Base-by-base conservation (phyloP, 78 protist species). In the Speleostelium caveatum region DNA sequence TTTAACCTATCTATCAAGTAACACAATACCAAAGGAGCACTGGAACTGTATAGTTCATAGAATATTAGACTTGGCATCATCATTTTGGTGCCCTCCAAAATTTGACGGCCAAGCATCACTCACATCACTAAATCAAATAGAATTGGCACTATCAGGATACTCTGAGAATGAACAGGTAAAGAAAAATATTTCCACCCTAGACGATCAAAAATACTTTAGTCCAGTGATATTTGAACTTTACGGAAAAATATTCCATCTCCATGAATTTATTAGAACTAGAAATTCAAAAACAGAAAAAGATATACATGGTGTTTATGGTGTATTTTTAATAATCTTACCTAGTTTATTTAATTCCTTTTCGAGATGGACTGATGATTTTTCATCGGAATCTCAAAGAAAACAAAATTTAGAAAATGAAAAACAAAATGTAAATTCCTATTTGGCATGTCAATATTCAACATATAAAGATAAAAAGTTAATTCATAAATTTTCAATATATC, bases 31-130 rank as follows among this genome's bases (percentile, higher is more conserved):
- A 65, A 80, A 80, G 33, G 89, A 80, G 16, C 89, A 66, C 16
- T 80, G 89, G 89, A 61, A 71, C 32, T 80, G 71, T 19, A 39
- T 80, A 0, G 89, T 80, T 22, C 62, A 65, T 53, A 49, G 89
- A 53, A 17, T 80, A 4, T 30, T 67, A 7, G 89, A 80, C 24
- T 3, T 80, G 2, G 59, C 55, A 17, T 39, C 32, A 61, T 56
- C 89, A 1, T 68, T 32, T 67, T 56, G 73, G 74, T 24, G 32
- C 0, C 65, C 79, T 45, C 79, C 61, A 7, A 73, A 73, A 58
- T 80, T 41, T 38, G 74, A 69, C 0, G 51, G 49, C 6, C 87
- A 77, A 65, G 38, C 74, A 30, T 35, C 77, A 12, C 22, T 67
- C 19, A 56, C 89, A 10, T 10, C 77, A 26, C 28, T 80, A 33